These are phyloP conservation scores for Fusarium acutatum DNA, from an alignment of 2,329 filamentous ascomycete species.

Conservation along the genomic window DNA sequence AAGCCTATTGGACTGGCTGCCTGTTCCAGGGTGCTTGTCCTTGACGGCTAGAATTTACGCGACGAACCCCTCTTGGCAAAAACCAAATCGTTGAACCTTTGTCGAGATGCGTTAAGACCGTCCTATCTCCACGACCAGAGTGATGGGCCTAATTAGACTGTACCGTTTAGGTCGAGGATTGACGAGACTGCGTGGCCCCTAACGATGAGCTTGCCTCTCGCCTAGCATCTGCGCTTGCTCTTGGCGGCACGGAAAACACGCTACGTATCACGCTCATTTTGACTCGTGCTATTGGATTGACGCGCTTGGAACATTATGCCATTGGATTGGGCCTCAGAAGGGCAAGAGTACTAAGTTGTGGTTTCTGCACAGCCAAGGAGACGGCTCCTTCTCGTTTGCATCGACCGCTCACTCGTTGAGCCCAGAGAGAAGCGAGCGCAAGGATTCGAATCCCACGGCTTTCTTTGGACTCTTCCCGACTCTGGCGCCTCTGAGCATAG, in stretches of 20 bases:
- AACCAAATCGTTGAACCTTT: conserved; percentile 4
- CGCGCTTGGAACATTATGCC: conserved; percentile 1
- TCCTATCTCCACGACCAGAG: conserved; percentile 20
- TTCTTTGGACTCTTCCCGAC: conserved; percentile 29
- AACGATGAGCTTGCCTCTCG: conserved; percentile 22
- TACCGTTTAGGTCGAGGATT: conserved; percentile 6
- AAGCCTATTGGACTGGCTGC: conserved; percentile 10
- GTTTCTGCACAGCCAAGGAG: conserved; percentile 25
- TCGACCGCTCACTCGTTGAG: conserved; percentile 33
- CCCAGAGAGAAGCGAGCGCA: conserved; percentile 34
- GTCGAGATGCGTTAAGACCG: conserved; percentile 11
- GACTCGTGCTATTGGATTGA: conserved; percentile 2
- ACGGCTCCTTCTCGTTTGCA: conserved; percentile 28
- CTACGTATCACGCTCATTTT: conserved; percentile 3
- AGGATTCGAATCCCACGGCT: conserved; percentile 41
- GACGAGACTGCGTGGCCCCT: conserved; percentile 19
- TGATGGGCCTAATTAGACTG: not conserved
- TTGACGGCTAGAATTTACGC: conserved; percentile 4
- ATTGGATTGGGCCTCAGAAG: conserved; percentile 20
- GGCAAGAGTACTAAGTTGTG: conserved; percentile 5
- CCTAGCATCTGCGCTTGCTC: conserved; percentile 4
- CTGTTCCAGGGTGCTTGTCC: conserved; percentile 11
- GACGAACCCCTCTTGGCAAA: conserved; percentile 25
- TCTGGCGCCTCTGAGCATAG: conserved; percentile 21
- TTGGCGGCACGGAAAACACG: conserved; percentile 9